phyloP scores from a whole-genome alignment of 176 grass and related monocot species.

The Zoysia pacifica region DNA sequence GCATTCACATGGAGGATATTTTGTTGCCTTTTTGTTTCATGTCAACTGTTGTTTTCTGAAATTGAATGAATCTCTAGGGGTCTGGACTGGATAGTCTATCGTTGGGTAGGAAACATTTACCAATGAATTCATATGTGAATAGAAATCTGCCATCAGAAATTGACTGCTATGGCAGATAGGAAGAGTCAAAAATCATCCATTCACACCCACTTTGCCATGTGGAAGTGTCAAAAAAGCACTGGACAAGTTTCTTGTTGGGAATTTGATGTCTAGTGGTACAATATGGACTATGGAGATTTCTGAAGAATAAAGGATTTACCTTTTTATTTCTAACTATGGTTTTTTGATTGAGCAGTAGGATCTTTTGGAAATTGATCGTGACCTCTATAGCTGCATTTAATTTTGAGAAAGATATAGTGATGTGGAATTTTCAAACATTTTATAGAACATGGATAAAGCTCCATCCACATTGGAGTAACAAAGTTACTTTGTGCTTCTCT shows the following conservation, averaged over 20 bases:
- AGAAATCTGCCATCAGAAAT: neutral
- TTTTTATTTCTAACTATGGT: neutral
- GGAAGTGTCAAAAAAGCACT: neutral
- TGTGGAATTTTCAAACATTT: neutral
- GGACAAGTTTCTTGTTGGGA: neutral
- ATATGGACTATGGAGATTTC: slow-evolving; percentile 13
- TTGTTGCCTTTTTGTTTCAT: neutral
- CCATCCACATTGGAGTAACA: neutral
- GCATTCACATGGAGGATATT: neutral
- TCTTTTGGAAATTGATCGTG: neutral
- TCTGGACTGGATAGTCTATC: neutral
- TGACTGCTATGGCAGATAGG: neutral
- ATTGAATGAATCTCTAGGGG: neutral
- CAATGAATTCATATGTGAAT: neutral
- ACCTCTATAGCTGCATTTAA: neutral
- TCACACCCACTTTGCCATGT: neutral
- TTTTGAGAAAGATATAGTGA: slow-evolving; percentile 3
- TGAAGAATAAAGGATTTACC: neutral
- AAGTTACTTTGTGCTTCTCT: neutral
- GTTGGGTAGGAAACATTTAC: slow-evolving; percentile 4
- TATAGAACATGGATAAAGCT: neutral
- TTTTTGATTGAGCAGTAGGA: neutral
- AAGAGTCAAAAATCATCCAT: slow-evolving; percentile 17
- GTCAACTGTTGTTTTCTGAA: neutral
- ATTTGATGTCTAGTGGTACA: neutral